phyloP scores from a whole-genome alignment of 768 basidiomycete genomes.

The Gloeophyllum trabeum region DNA sequence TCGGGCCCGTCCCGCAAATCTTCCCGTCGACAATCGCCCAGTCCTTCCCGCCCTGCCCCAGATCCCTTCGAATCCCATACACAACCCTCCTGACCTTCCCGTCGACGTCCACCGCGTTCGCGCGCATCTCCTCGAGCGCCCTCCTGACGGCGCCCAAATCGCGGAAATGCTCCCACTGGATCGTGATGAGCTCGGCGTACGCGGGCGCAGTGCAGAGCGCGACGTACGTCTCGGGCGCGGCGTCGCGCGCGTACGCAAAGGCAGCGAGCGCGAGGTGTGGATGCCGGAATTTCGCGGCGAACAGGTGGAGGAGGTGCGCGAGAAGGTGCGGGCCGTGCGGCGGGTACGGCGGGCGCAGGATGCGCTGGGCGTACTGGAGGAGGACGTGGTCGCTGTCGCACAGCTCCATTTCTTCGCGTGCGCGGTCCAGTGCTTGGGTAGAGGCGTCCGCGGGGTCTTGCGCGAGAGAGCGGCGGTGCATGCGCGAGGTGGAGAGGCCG shows the following conservation, averaged over 20 bases:
- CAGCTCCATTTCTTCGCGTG: constrained; percentile 63
- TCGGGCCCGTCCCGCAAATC: too few relatives aligned
- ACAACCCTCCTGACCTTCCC: constrained; percentile 46
- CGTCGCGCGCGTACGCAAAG: constrained; percentile 68
- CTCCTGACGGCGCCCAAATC: constrained; percentile 68
- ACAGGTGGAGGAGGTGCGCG: constrained; percentile 63
- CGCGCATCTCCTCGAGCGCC: constrained; percentile 71
- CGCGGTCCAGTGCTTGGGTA: constrained; percentile 47
- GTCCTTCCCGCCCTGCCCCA: constrained; percentile 42
- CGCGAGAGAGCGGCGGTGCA: constrained; percentile 39
- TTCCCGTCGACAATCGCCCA: too few relatives aligned
- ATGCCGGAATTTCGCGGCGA: constrained; percentile 68
- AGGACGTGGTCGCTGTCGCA: constrained; percentile 61
- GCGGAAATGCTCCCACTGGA: constrained; percentile 81
- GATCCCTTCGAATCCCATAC: constrained; percentile 52
- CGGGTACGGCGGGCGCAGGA: constrained; percentile 40
- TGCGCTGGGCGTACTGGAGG: constrained; percentile 74
- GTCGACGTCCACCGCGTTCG: constrained; percentile 66
- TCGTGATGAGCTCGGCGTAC: constrained; percentile 82
- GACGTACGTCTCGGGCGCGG: constrained; percentile 73
- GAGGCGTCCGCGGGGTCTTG: constrained; percentile 39
- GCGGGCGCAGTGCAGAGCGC: constrained; percentile 81
- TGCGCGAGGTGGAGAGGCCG: too few relatives aligned
- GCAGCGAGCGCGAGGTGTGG: constrained; percentile 79
- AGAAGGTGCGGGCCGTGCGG: constrained; percentile 67